Evolutionary conservation across 805 yeast genomes (phyloP).

Genomic region (Metschnikowia reukaufii): DNA sequence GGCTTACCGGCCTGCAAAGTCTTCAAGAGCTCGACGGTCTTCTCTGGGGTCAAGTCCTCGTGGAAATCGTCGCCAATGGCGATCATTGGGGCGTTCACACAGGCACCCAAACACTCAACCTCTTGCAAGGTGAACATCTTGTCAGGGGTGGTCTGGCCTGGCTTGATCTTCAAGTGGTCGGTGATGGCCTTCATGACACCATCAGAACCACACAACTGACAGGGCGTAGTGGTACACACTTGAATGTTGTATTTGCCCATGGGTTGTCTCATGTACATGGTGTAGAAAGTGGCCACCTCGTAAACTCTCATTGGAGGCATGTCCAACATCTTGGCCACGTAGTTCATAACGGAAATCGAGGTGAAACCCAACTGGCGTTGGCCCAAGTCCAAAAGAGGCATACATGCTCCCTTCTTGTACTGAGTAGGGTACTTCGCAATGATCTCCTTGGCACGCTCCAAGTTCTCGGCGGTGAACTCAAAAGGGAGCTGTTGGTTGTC

Average conservation of each 20-base stretch:
- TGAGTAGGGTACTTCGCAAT: constrained; percentile 81
- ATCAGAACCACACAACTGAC: constrained; percentile 82
- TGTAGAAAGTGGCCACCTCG: constrained; percentile 89
- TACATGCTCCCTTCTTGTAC: constrained; percentile 82
- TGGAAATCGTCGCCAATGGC: constrained; percentile 80
- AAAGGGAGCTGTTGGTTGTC: constrained; percentile 71
- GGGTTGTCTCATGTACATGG: constrained; percentile 86
- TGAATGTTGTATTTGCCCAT: constrained; percentile 83
- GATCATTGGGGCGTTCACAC: constrained; percentile 88
- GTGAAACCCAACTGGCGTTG: constrained; percentile 87
- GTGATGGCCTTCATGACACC: constrained; percentile 71
- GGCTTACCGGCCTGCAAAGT: constrained; percentile 63
- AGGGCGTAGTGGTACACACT: constrained; percentile 88
- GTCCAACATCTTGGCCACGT: constrained; percentile 78
- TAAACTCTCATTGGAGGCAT: constrained; percentile 95
- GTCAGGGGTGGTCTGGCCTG: constrained; percentile 78
- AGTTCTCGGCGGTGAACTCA: constrained; percentile 67
- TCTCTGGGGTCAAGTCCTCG: constrained; percentile 76
- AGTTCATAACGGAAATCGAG: constrained; percentile 84
- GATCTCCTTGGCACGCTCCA: constrained; percentile 66
- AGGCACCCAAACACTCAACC: constrained; percentile 90
- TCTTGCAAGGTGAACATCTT: constrained; percentile 78
- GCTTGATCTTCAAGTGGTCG: constrained; percentile 58
- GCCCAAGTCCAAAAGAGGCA: constrained; percentile 84
- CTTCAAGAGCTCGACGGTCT: constrained; percentile 58